phyloP scores from a whole-genome alignment of 148 eudicot species.

The Rhododendron vialii region DNA sequence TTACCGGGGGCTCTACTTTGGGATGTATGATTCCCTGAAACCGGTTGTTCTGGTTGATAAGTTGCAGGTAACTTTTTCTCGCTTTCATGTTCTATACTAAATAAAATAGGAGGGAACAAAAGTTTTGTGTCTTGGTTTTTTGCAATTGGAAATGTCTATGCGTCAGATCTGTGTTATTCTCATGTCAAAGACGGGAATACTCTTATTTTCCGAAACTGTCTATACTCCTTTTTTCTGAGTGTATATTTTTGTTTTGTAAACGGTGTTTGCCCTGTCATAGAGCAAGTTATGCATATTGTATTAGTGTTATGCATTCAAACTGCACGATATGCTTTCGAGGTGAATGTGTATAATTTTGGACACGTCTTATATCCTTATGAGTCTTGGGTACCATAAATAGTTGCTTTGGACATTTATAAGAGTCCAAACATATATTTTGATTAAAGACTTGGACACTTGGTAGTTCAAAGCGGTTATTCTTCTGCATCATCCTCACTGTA shows the following conservation, averaged over 20 bases:
- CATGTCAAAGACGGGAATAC: neutral
- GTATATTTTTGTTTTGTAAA: neutral
- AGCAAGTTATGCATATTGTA: neutral
- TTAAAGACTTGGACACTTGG: neutral
- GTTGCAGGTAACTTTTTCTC: constrained; percentile 41
- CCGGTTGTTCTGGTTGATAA: constrained; percentile 57
- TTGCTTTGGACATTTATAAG: neutral
- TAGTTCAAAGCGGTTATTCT: neutral
- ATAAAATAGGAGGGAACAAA: neutral
- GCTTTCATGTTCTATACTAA: neutral
- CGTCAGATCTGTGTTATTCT: neutral
- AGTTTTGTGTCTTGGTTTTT: neutral
- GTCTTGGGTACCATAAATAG: neutral
- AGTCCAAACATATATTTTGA: neutral
- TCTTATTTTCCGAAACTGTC: neutral
- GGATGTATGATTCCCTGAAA: constrained; percentile 74
- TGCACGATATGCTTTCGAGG: neutral
- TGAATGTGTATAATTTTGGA: neutral
- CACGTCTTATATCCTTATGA: neutral
- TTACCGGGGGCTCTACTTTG: constrained; percentile 78
- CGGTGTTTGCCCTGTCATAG: neutral
- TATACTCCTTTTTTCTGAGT: neutral
- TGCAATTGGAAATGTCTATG: neutral
- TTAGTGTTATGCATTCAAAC: neutral
- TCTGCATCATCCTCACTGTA: neutral